Evolutionary conservation across 2,329 filamentous ascomycete species (phyloP), one percentile per base, ranked within the genome.

Genomic region (Diplodia seriata): DNA sequence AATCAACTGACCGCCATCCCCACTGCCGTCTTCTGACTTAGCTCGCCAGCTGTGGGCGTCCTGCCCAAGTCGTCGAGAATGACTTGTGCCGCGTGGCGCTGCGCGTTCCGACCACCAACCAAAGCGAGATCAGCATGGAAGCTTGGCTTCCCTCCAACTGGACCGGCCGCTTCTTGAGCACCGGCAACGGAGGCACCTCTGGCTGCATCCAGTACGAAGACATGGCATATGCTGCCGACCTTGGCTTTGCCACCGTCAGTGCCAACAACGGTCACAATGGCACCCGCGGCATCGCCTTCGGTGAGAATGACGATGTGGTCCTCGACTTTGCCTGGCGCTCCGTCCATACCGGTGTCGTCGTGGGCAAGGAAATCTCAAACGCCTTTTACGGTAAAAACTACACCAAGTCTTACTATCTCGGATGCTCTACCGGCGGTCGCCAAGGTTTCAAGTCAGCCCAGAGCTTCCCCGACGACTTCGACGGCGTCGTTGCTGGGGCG

Each of bases 321-420:
- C 76, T 79, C 43, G 84, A 85, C 69, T 85, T 84, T 70, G 82
- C 81, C 11, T 84, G 81, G 68, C 77, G 81, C 20, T 79, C 81
- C 56, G 54, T 83, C 2, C 81, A 83, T 56, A 81, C 78, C 0
- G 78, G 75, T 20, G 75, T 76, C 8, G 72, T 77, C 8, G 69
- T 81, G 4, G 81, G 81, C 43, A 83, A 82, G 71, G 57, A 81
- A 43, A 73, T 83, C 36, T 77, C 73, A 18, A 74, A 78, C 40
- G 43, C 40, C 33, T 83, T 82, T 69, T 83, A 83, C 53, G 75
- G 76, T 6, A 73, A 78, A 40, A 68, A 73, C 4, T 76, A 79
- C 68, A 73, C 75, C 3, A 84, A 85, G 68, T 76, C 75, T 3
- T 79, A 77, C 69, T 79, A 78, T 65, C 67, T 77, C 4, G 77